Base-by-base conservation (phyloP, 2,329 filamentous ascomycete species). In the Pseudomassariella vexata region DNA sequence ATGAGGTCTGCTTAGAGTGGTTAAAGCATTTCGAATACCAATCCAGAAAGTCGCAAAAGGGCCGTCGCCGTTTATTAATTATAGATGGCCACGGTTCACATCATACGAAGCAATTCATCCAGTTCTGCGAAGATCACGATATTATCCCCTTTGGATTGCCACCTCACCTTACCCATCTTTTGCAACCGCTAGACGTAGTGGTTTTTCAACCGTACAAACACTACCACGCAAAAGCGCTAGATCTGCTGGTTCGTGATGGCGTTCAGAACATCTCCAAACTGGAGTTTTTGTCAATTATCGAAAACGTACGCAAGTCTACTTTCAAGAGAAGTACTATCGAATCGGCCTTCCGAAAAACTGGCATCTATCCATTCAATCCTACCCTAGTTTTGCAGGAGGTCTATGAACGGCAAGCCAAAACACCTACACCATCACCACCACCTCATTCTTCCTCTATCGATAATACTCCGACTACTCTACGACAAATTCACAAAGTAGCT, bases 61-160 rank as follows among this genome's bases (percentile, higher is more conserved):
- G n/a, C n/a, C n/a, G n/a, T n/a, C 23, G 19, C 6, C 23, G 32
- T 10, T 18, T 43, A 9, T 19, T 45, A 9, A 37, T 45, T 12
- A 20, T 43, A 26, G 35, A 43, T 23, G 26, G 40, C 8, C 35
- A 45, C 21, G 28, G 34, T 9, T 45, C 38, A 12, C 38, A 45
- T 18, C 14, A 37, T 5, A 37, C 32, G 4, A 8, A 32, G 2
- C 28, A 43, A 30, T 43, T 43, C 15, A 34, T 45, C 12, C 24
- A 31, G 19, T 43, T 25, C 23, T 42, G 35, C 16, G 29, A 31
- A 20, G 14, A 23, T 7, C 22, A 41, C 17, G 19, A 32, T 12
- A 41, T 41, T 14, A 26, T 41, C 14, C 33, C 27, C 16, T 41
- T 41, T 29, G 30, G 31, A 6, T 17, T 41, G 19, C 34, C 29